Evolutionary conservation across 495 filamentous ascomycete species (phyloP).

Genomic region (Penicillium herquei): DNA sequence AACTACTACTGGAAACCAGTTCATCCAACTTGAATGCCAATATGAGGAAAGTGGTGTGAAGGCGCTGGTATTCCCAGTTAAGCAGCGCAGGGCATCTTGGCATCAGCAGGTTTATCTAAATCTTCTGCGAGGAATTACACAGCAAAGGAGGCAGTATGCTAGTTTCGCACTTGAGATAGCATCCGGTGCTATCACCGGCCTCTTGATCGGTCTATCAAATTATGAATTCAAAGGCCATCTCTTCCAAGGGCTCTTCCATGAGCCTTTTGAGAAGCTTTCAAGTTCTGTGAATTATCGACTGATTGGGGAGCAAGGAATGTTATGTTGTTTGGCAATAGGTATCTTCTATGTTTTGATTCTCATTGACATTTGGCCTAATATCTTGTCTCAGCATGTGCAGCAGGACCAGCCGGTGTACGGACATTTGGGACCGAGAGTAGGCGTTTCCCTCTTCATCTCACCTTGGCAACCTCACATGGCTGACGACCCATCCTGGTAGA

Average conservation of each 20-base stretch:
- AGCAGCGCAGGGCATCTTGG: slow-evolving; percentile 43
- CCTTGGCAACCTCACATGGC: too few relatives aligned
- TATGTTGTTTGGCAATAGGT: slow-evolving; percentile 53
- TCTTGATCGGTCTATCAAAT: slow-evolving; percentile 54
- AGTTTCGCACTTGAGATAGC: slow-evolving; percentile 53
- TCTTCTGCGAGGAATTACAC: slow-evolving; percentile 46
- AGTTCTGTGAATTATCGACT: slow-evolving; percentile 46
- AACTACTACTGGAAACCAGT: too few relatives aligned
- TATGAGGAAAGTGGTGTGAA: too few relatives aligned
- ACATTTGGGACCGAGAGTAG: slow-evolving; percentile 57
- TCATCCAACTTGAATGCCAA: too few relatives aligned
- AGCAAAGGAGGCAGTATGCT: slow-evolving; percentile 51
- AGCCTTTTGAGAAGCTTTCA: slow-evolving; percentile 51
- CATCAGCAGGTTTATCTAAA: slow-evolving; percentile 48
- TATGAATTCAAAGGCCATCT: slow-evolving; percentile 46
- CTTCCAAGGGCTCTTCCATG: slow-evolving; percentile 50
- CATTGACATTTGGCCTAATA: background rate
- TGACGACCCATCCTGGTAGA: background rate
- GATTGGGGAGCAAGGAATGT: slow-evolving; percentile 48
- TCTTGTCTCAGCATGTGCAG: slow-evolving; percentile 30
- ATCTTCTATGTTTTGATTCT: too few relatives aligned
- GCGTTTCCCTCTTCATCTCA: too few relatives aligned
- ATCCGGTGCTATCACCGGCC: slow-evolving; percentile 47
- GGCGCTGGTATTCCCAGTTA: too few relatives aligned
- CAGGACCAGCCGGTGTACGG: slow-evolving; percentile 51